A percentile compares a stretch with the other conserved stretches of the same genome.
Evolutionary conservation across 148 eudicot species (phyloP).

Genomic region (Heliamphora exappendiculata): DNA sequence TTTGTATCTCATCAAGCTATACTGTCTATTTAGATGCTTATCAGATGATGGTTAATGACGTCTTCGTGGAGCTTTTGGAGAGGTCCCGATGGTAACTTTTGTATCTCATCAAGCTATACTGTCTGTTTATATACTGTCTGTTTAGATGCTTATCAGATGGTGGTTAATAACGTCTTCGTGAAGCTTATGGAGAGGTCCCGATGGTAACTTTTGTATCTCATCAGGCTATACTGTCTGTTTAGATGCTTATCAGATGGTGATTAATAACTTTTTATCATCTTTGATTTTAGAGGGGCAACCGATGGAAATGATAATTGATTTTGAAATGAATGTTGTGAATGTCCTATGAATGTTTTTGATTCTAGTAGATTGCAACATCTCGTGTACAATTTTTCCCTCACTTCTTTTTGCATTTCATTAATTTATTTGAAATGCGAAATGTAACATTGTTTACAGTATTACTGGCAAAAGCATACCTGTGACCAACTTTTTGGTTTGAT

Average conservation of each 20-base stretch:
- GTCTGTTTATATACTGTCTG: too few relatives aligned
- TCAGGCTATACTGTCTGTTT: background rate
- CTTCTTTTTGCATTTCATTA: background rate
- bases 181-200: background rate
- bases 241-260: background rate
- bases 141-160: slow-evolving; percentile 3
- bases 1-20: slow-evolving; percentile 10
- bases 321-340: background rate
- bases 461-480: background rate
- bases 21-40: background rate
- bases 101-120: slow-evolving; percentile 6
- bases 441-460: background rate
- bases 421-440: background rate
- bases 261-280: background rate
- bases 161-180: background rate
- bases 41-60: too few relatives aligned
- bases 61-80: background rate
- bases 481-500: background rate
- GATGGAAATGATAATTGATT: background rate
- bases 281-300: background rate
- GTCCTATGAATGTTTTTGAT: background rate
- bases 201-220: slow-evolving; percentile 8
- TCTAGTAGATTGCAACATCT: background rate
- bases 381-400: background rate
- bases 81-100: slow-evolving; percentile 3